Base-by-base conservation (phyloP, 352 stramenopile genomes). In the Pythium scleroteichum region DNA sequence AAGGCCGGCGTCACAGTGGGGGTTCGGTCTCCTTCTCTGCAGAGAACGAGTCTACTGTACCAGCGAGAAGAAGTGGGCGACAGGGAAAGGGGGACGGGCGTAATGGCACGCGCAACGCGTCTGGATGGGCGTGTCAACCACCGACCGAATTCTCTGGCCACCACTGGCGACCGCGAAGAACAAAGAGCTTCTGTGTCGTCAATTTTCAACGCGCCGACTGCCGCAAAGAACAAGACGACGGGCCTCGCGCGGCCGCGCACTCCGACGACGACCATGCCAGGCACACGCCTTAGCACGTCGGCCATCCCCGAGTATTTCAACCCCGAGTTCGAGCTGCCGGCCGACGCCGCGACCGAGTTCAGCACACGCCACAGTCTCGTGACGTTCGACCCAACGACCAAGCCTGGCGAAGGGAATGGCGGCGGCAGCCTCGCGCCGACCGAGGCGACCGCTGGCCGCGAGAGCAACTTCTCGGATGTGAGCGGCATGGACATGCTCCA, bases 381-480 rank as follows among this genome's bases (percentile, higher is more conserved):
- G 16, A 69, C 71, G 12, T 71, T 89, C 17, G 73, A 85, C 24
- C 59, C 64, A n/a, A 49, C 68, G 12, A n/a, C 57, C 22, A 76
- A 77, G 23, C 17, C 47, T 0, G 47, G 56, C 20, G 72, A 72
- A 24, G 61, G 26, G 17, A 56, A 10, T 24, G 49, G 35, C 33
- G 12, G 42, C 24, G 22, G 16, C 32, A 44, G 26, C 20, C n/a
- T 26, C 7, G 22, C 33, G 26, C 22, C 32, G n/a, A 35, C 29
- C 20, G 17, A 52, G n/a, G 17, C 61, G 16, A 19, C 52, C n/a
- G 51, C 49, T 16, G 56, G 50, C 33, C 71, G 77, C 14, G 78
- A 88, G 50, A 86, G 76, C 72, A 77, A 72, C 53, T 82, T 81
- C 27, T 87, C 73, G 26, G 82, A 89, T 23, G 76, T 78, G n/a